phyloP scores from a whole-genome alignment of 2,329 filamentous ascomycete genomes.

The Talaromyces marneffei region DNA sequence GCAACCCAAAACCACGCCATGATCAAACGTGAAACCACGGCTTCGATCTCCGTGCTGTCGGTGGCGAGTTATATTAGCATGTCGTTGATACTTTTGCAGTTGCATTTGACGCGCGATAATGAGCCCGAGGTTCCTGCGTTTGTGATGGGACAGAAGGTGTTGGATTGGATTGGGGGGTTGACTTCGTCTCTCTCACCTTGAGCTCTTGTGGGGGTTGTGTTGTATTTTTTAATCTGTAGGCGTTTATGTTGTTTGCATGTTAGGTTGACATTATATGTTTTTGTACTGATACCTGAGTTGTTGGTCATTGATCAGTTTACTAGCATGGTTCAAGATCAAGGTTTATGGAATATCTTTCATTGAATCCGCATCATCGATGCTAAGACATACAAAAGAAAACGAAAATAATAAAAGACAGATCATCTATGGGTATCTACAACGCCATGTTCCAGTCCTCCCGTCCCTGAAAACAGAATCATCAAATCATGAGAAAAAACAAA shows the following conservation, averaged over 20 bases:
- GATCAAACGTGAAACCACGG: conserved; percentile 71
- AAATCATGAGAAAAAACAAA: conserved; percentile 5
- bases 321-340: not conserved
- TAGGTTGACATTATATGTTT: not conserved
- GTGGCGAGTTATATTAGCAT: conserved; percentile 72
- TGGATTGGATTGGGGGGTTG: conserved; percentile 29
- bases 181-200: not conserved
- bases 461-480: conserved; percentile 5
- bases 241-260: not conserved
- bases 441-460: conserved; percentile 8
- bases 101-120: conserved; percentile 58
- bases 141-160: conserved; percentile 41
- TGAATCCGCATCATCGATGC: conserved; percentile 1
- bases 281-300: conserved; percentile 2
- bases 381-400: conserved; percentile 2
- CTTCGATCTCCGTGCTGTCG: conserved; percentile 71
- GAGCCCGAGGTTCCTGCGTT: conserved; percentile 57
- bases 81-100: conserved; percentile 61
- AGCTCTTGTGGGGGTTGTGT: not conserved
- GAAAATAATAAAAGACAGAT: not conserved
- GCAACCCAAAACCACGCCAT: conserved; percentile 71
- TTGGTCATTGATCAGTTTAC: not conserved
- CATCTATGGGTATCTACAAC: conserved; percentile 13
- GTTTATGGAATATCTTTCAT: not conserved
- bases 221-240: not conserved